Evolutionary conservation across 2,329 filamentous ascomycete species (phyloP).

Genomic region (Diplodia corticola): DNA sequence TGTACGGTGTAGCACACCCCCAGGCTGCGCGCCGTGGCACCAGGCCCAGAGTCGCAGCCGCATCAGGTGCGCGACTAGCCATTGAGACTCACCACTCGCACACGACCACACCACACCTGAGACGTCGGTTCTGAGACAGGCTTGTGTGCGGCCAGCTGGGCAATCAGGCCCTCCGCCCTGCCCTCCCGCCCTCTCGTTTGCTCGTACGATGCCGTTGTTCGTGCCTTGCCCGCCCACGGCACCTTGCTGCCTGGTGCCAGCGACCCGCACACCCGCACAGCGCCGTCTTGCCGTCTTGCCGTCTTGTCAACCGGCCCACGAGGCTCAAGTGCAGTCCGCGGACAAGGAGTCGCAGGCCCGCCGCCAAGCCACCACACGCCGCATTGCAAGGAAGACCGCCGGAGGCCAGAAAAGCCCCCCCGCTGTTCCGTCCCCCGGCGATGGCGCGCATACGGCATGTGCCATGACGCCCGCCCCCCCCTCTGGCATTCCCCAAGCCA

Average conservation of each 20-base stretch:
- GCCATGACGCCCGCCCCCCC: background rate
- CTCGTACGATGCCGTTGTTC: slow-evolving; percentile 9
- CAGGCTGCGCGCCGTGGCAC: slow-evolving; percentile 13
- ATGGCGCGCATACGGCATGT: slow-evolving; percentile 17
- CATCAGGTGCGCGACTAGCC: slow-evolving; percentile 9
- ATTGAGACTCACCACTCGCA: background rate
- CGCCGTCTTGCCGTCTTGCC: background rate
- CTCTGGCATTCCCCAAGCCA: background rate
- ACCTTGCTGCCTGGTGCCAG: slow-evolving; percentile 7
- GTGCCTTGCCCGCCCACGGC: background rate
- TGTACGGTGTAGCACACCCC: slow-evolving; percentile 9
- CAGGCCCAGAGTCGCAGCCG: slow-evolving; percentile 14
- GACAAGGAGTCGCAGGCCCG: background rate
- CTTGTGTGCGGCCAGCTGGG: background rate
- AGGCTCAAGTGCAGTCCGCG: background rate
- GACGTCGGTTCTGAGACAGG: slow-evolving; percentile 10
- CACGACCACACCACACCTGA: slow-evolving; percentile 6
- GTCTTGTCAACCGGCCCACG: slow-evolving; percentile 1
- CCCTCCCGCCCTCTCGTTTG: background rate
- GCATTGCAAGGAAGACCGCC: slow-evolving; percentile 1
- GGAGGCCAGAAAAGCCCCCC: background rate
- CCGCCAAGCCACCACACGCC: slow-evolving; percentile 3
- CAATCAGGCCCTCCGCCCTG: slow-evolving; percentile 2
- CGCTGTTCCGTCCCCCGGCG: slow-evolving; percentile 1
- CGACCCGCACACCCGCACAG: background rate